Percentiles rank a stretch among this genome's conserved stretches.
phyloP scores from a whole-genome alignment of 176 grass and related monocot species.

The Hordeum marinum region DNA sequence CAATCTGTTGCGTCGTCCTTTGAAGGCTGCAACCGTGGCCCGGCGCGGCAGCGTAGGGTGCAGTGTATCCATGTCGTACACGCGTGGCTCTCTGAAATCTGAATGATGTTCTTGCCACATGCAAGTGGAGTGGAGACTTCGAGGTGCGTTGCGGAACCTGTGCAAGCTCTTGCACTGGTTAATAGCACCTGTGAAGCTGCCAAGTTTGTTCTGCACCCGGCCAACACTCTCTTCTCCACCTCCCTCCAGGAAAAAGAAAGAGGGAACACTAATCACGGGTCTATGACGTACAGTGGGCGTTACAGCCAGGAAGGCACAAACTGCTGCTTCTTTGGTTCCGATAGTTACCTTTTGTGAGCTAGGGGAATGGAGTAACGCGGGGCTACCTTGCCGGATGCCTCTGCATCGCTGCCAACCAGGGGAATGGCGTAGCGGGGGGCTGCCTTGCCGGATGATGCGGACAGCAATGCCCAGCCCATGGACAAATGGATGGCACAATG shows the following conservation, averaged over 20 bases:
- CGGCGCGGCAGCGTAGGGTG: not conserved
- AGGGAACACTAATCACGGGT: not conserved
- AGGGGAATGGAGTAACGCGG: no score
- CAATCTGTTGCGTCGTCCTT: not conserved
- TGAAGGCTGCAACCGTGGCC: not conserved
- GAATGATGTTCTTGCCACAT: not conserved
- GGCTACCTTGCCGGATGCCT: no score
- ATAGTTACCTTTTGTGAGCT: no score
- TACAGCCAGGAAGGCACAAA: not conserved
- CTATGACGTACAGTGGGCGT: not conserved
- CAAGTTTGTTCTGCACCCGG: not conserved
- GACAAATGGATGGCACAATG: no score
- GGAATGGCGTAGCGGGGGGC: no score
- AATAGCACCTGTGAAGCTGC: not conserved
- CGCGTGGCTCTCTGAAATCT: not conserved
- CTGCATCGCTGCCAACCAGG: no score
- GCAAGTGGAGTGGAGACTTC: no score
- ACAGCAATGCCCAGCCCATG: no score
- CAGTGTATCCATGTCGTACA: not conserved
- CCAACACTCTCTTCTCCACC: not conserved
- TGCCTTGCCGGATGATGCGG: no score
- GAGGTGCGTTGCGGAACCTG: not conserved
- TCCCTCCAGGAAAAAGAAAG: no score
- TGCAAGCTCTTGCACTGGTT: not conserved
- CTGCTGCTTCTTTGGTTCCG: no score